phyloP scores from a whole-genome alignment of 2,329 filamentous ascomycete species.

The Cercospora canescens region DNA sequence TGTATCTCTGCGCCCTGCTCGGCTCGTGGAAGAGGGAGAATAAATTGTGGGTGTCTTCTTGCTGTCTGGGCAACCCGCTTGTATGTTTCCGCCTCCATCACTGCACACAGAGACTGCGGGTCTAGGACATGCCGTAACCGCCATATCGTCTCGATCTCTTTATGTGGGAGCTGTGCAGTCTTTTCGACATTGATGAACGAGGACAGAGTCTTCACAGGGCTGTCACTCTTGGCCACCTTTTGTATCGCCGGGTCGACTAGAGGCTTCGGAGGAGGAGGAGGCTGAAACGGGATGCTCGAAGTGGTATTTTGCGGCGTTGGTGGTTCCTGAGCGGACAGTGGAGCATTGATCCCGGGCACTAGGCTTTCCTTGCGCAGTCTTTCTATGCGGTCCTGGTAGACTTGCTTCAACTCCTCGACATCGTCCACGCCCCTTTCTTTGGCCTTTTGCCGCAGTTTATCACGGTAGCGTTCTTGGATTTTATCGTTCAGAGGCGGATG shows the following conservation, averaged over 20 bases:
- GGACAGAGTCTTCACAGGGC: constrained; percentile 63
- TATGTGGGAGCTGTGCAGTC: constrained; percentile 66
- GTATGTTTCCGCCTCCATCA: constrained; percentile 75
- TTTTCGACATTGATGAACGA: constrained; percentile 80
- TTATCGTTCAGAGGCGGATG: constrained; percentile 56
- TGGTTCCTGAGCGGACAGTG: constrained; percentile 35
- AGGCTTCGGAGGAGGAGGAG: constrained; percentile 39
- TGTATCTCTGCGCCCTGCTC: constrained; percentile 82
- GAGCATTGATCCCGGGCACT: constrained; percentile 52
- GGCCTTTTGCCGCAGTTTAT: constrained; percentile 82
- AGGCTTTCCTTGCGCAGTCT: constrained; percentile 68
- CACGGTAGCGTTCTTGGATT: constrained; percentile 80
- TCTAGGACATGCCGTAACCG: constrained; percentile 78
- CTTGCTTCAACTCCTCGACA: constrained; percentile 74
- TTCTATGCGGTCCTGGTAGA: constrained; percentile 81
- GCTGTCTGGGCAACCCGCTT: constrained; percentile 69
- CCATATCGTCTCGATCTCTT: constrained; percentile 88
- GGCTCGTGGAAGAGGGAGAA: constrained; percentile 76
- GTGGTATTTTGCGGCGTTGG: constrained; percentile 27
- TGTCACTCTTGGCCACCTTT: constrained; percentile 38
- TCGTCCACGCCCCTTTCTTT: constrained; percentile 67
- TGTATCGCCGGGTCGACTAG: constrained; percentile 28
- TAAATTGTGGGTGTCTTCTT: constrained; percentile 78
- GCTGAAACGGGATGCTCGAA: constrained; percentile 35
- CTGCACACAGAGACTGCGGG: constrained; percentile 76